Base-by-base conservation (phyloP, 345 rosid genomes). In the Salix dunnii region DNA sequence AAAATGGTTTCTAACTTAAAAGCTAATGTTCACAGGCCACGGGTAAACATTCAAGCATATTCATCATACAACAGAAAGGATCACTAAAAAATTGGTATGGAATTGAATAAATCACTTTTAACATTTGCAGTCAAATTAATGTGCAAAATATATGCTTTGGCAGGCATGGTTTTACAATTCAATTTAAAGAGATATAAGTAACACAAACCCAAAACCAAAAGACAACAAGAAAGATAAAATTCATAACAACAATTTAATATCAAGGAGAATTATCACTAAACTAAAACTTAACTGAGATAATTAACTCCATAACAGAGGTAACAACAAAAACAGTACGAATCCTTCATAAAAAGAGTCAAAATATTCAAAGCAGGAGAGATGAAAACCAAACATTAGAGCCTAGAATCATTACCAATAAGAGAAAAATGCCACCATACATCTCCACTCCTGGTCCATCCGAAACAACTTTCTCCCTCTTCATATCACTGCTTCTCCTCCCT, bases 401-500 rank as follows among this genome's bases (percentile, higher is more conserved):
- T 72, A 71, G 55, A 71, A 46, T 55, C 63, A 70, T 79, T 78
- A 78, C 80, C 84, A 82, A 76, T 74, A 77, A 67, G 72, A 65
- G 48, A 60, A 58, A 23, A 20, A 58, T 60, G 79, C 14, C 61
- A 76, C 38, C 43, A 76, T 30, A 55, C 40, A 48, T 42, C 23
- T 25, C 53, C n/a, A 35, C 53, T 71, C 65, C 7, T 10, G 16
- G 48, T 7, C 35, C 62, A 65, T 67, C 62, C 62, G n/a, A 58
- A 9, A 58, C 28, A 58, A n/a, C 68, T 16, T 76, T 70, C 27
- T 53, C 27, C 42, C 40, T 62, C 42, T 25, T 25, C 18, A 38
- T 42, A 11, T 71, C 69, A 82, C 67, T 73, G 81, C 17, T 82
- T 85, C 79, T 86, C 89, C 76, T 90, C 93, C 67, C 84, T 89